Evolutionary conservation across 352 stramenopile species (phyloP).

Genomic region (Globisporangium lucens): DNA sequence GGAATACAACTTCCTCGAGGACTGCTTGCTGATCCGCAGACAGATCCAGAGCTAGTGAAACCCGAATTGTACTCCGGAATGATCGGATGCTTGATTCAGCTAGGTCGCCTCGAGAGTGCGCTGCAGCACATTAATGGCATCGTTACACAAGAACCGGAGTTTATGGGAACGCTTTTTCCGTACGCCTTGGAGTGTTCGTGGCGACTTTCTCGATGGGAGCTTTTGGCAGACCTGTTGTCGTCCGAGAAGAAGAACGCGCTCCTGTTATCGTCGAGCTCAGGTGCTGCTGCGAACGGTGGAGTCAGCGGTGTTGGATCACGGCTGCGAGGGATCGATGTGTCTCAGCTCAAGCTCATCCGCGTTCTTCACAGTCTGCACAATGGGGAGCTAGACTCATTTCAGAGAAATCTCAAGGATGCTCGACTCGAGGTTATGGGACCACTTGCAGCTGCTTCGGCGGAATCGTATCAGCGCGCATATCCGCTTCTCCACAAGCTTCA

Average conservation of each 20-base stretch:
- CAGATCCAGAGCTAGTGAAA: conserved; percentile 58
- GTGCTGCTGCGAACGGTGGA: neutral
- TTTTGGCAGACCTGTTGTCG: conserved; percentile 72
- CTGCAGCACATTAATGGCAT: conserved; percentile 88
- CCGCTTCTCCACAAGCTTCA: conserved; percentile 73
- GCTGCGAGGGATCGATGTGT: conserved; percentile 66
- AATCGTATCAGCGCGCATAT: conserved; percentile 79
- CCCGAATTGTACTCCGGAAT: conserved; percentile 78
- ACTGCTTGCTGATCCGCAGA: conserved; percentile 26
- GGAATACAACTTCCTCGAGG: conserved; percentile 19
- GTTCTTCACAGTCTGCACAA: conserved; percentile 74
- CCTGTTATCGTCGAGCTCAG: conserved; percentile 30
- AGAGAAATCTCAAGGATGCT: conserved; percentile 62
- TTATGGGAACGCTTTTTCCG: conserved; percentile 77
- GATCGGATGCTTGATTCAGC: conserved; percentile 80
- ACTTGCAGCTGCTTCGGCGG: conserved; percentile 60
- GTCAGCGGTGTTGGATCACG: conserved; percentile 17
- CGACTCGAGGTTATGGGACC: conserved; percentile 67
- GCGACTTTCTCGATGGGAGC: conserved; percentile 81
- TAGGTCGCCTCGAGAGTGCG: conserved; percentile 78
- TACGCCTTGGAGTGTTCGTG: conserved; percentile 83
- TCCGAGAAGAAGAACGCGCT: conserved; percentile 70
- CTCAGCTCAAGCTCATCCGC: conserved; percentile 75
- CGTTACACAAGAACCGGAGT: conserved; percentile 69
- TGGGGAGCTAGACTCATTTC: conserved; percentile 49